phyloP scores from a whole-genome alignment of 768 basidiomycete species.

The Tephrocybe sp. region DNA sequence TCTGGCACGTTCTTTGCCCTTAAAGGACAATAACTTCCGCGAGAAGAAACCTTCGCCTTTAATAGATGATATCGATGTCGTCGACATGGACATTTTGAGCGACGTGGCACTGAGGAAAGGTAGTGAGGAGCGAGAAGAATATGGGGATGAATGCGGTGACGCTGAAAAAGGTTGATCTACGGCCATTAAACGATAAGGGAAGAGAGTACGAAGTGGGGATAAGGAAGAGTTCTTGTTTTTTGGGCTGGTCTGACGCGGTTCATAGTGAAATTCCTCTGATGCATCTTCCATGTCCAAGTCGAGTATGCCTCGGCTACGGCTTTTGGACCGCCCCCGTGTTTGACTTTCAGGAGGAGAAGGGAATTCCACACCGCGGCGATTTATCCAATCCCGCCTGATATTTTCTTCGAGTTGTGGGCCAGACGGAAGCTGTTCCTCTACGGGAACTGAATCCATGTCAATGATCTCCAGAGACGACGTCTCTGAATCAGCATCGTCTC shows the following conservation, averaged over 20 bases:
- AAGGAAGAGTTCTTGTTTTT: slow-evolving; percentile 43
- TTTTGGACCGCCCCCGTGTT: slow-evolving; percentile 27
- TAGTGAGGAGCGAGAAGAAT: slow-evolving; percentile 33
- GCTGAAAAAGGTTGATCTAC: slow-evolving; percentile 42
- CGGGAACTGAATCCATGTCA: slow-evolving; percentile 41
- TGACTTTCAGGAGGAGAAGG: slow-evolving; percentile 24
- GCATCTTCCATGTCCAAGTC: slow-evolving; percentile 27
- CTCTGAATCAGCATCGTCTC: slow-evolving; percentile 12
- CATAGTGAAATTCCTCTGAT: slow-evolving; percentile 10
- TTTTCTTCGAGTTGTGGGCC: slow-evolving; percentile 42
- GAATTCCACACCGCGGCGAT: slow-evolving; percentile 33
- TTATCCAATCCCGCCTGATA: slow-evolving; percentile 32
- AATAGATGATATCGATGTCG: slow-evolving; percentile 33
- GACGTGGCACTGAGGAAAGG: slow-evolving; percentile 49
- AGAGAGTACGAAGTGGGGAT: slow-evolving; percentile 48
- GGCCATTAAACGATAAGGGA: slow-evolving; percentile 37
- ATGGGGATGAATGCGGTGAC: slow-evolving; percentile 37
- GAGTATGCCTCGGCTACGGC: slow-evolving; percentile 30
- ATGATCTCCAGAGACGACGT: slow-evolving; percentile 50
- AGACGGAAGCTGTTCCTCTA: slow-evolving; percentile 33
- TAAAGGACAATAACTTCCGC: slow-evolving; percentile 36
- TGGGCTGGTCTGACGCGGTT: slow-evolving; percentile 17
- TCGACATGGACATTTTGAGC: slow-evolving; percentile 33
- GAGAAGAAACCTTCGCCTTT: slow-evolving; percentile 33
- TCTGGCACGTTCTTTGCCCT: slow-evolving; percentile 39